Conservation (phyloP, 2,329 filamentous ascomycete species). For the Rugonectria rugulosa region DNA sequence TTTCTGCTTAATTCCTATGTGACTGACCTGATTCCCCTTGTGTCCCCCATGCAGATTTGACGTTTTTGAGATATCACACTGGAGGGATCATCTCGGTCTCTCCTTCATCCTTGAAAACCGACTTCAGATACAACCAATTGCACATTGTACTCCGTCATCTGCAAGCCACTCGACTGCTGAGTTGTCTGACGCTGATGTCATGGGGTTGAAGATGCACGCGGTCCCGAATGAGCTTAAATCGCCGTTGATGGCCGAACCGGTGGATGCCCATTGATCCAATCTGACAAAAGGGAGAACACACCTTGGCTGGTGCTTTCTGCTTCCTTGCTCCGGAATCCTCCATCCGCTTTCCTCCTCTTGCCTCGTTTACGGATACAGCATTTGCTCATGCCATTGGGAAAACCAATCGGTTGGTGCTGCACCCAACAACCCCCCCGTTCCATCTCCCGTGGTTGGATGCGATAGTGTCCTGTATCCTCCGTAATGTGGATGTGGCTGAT, state of each 20-base stretch:
- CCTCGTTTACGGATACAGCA: no score
- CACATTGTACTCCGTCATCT: neutral
- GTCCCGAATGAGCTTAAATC: slow-evolving; percentile 26
- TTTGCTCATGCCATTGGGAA: no score
- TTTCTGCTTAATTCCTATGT: neutral
- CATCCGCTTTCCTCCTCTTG: slow-evolving; percentile 19
- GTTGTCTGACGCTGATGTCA: slow-evolving; percentile 33
- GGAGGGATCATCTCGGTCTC: neutral
- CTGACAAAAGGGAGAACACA: neutral
- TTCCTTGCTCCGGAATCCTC: slow-evolving; percentile 9
- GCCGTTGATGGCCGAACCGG: slow-evolving; percentile 20
- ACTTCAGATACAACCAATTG: slow-evolving; percentile 4
- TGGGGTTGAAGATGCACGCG: slow-evolving; percentile 18
- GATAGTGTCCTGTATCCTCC: neutral
- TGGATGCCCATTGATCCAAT: slow-evolving; percentile 5
- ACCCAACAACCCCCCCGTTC: neutral
- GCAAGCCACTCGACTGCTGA: slow-evolving; percentile 24
- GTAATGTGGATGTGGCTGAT: slow-evolving; percentile 6
- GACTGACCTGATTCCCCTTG: neutral
- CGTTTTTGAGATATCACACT: neutral
- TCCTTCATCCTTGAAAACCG: no score
- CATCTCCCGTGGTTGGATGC: neutral
- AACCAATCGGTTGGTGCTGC: neutral
- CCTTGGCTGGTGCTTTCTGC: neutral
- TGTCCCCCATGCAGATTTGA: neutral